Evolutionary conservation across 2,329 filamentous ascomycete species (phyloP).

Genomic region (Calcarisporium arbuscula): DNA sequence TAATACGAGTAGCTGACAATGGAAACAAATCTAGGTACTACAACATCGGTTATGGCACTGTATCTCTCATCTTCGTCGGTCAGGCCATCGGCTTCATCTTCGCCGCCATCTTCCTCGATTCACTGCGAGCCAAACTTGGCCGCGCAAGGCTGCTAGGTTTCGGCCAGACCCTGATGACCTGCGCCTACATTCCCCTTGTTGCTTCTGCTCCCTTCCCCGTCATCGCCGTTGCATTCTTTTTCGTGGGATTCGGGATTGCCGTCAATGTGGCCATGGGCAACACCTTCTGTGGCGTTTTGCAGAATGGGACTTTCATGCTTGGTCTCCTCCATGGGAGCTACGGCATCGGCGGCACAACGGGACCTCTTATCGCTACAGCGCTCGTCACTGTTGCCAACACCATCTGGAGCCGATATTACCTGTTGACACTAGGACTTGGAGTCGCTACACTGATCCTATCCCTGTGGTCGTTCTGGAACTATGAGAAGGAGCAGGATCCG

Average conservation of each 20-base stretch:
- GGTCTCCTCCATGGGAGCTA: constrained; percentile 63
- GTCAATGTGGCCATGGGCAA: constrained; percentile 52
- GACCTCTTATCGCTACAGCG: constrained; percentile 68
- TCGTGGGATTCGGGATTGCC: constrained; percentile 55
- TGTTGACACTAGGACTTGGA: constrained; percentile 55
- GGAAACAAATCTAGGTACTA: constrained; percentile 45
- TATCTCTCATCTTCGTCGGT: constrained; percentile 76
- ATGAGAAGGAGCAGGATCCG: constrained; percentile 51
- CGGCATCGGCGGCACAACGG: constrained; percentile 58
- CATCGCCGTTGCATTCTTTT: constrained; percentile 62
- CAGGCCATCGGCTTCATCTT: constrained; percentile 72
- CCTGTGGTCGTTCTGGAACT: constrained; percentile 63
- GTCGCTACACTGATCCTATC: constrained; percentile 50
- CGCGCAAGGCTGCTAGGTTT: constrained; percentile 58
- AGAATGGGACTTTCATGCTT: constrained; percentile 46
- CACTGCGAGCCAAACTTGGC: constrained; percentile 55
- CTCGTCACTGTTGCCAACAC: constrained; percentile 55
- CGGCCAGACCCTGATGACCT: constrained; percentile 47
- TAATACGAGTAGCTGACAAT: background rate
- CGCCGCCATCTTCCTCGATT: constrained; percentile 64
- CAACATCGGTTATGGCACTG: constrained; percentile 66
- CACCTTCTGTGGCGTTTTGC: constrained; percentile 50
- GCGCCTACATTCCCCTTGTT: constrained; percentile 60
- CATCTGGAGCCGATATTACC: constrained; percentile 67
- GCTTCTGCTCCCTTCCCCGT: constrained; percentile 63